Evolutionary conservation across 129 eudicot species (phyloP).

Genomic region (Rutidosis leptorrhynchoides): DNA sequence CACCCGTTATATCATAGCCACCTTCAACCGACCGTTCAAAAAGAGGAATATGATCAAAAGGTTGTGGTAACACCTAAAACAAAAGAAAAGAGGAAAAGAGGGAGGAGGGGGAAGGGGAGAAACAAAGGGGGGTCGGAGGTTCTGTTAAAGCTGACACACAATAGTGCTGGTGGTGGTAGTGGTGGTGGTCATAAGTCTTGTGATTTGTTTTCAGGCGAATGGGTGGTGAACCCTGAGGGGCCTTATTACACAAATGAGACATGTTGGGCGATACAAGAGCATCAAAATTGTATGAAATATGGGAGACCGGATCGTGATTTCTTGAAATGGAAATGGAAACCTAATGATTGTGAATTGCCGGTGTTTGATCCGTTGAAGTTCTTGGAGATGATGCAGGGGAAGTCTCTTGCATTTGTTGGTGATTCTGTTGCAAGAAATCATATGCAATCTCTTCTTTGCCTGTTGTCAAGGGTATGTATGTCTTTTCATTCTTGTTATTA

Average conservation of each 20-base stretch:
- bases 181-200: conserved; percentile 32
- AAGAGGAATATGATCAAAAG: conserved; percentile 20
- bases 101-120: conserved; percentile 14
- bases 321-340: conserved; percentile 85
- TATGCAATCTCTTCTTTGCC: conserved; percentile 80
- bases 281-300: conserved; percentile 73
- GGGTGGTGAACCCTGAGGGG: conserved; percentile 60
- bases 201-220: conserved; percentile 64
- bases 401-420: conserved; percentile 78
- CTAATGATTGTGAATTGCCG: conserved; percentile 63
- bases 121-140: conserved; percentile 22
- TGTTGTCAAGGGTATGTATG: conserved; percentile 55
- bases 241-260: conserved; percentile 69
- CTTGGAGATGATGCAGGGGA: conserved; percentile 65
- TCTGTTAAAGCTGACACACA: not conserved
- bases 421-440: conserved; percentile 87
- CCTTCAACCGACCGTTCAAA: conserved; percentile 14
- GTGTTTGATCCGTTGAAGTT: conserved; percentile 51
- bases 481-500: conserved; percentile 6
- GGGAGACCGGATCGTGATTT: conserved; percentile 60
- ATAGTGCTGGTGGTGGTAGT: conserved; percentile 12
- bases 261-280: conserved; percentile 66
- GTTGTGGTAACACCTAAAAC: conserved; percentile 6
- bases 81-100: conserved; percentile 18
- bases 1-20: conserved; percentile 39